Conservation (phyloP, 2,329 filamentous ascomycete species). For the Talaromyces sp. region DNA sequence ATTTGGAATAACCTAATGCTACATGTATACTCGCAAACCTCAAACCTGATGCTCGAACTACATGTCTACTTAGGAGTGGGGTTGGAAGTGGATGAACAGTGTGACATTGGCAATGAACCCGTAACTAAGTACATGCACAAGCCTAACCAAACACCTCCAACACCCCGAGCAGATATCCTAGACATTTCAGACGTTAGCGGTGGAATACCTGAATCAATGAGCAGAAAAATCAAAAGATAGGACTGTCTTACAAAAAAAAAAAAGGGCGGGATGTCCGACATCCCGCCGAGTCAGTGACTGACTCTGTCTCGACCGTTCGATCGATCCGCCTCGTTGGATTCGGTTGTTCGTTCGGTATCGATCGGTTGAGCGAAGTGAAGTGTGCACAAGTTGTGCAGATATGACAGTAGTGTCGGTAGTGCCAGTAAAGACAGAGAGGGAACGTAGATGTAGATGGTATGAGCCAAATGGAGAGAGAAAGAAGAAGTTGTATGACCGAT, state of each 20-base stretch:
- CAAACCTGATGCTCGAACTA: not conserved
- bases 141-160: not conserved
- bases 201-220: conserved; percentile 12
- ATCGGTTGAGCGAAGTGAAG: not conserved
- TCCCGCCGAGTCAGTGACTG: not conserved
- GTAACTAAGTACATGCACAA: not conserved
- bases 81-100: not conserved
- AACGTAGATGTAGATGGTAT: not conserved
- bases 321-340: not conserved
- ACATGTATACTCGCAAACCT: not conserved
- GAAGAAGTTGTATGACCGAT: not conserved
- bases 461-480: not conserved
- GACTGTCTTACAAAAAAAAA: conserved; percentile 2
- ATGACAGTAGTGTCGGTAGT: not conserved
- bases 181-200: conserved; percentile 10
- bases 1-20: not conserved
- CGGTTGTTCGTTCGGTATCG: not conserved
- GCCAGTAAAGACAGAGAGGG: not conserved
- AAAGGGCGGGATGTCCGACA: not conserved
- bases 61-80: not conserved
- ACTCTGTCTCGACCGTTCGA: not conserved
- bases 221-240: not conserved
- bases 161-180: too few species aligned
- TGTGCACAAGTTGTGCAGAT: not conserved
- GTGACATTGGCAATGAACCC: not conserved